These are phyloP conservation scores for Pyrenopolyporus hunteri DNA, from an alignment of 495 filamentous ascomycete species.

Conservation along the genomic window DNA sequence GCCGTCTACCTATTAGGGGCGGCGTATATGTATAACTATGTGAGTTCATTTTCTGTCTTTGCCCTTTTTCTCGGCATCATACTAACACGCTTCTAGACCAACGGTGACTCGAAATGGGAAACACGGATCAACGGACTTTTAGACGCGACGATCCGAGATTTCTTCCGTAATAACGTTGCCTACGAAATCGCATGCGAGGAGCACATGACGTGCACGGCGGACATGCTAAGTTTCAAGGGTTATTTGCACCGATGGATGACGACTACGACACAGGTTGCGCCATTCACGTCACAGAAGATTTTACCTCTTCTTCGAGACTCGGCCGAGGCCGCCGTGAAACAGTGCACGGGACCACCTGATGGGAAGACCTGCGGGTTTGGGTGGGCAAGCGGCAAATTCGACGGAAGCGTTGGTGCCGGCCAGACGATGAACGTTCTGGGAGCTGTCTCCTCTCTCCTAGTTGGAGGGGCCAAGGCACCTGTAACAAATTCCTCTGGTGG, in stretches of 20 bases:
- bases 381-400: slow-evolving; percentile 67
- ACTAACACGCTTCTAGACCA: slow-evolving; percentile 51
- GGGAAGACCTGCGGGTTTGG: slow-evolving; percentile 67
- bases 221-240: slow-evolving; percentile 81
- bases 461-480: slow-evolving; percentile 48
- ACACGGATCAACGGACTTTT: slow-evolving; percentile 64
- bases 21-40: slow-evolving; percentile 79
- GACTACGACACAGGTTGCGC: slow-evolving; percentile 72
- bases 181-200: slow-evolving; percentile 74
- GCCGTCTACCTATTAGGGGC: slow-evolving; percentile 74
- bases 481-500: slow-evolving; percentile 61
- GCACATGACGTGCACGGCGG: slow-evolving; percentile 67
- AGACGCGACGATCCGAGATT: slow-evolving; percentile 63
- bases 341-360: slow-evolving; percentile 66
- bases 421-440: slow-evolving; percentile 65
- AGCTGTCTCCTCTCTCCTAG: slow-evolving; percentile 54
- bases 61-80: slow-evolving; percentile 4
- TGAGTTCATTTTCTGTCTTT: slow-evolving; percentile 42
- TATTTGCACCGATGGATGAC: slow-evolving; percentile 80
- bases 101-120: slow-evolving; percentile 64
- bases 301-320: slow-evolving; percentile 67
- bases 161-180: slow-evolving; percentile 62
- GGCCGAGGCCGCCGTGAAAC: slow-evolving; percentile 66
- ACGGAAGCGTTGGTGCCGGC: slow-evolving; percentile 57
- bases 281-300: slow-evolving; percentile 64